A percentile compares a stretch with the other conserved stretches of the same genome.
Evolutionary conservation across 2,329 filamentous ascomycete genomes (phyloP).

Genomic region (Xylaria sp.): DNA sequence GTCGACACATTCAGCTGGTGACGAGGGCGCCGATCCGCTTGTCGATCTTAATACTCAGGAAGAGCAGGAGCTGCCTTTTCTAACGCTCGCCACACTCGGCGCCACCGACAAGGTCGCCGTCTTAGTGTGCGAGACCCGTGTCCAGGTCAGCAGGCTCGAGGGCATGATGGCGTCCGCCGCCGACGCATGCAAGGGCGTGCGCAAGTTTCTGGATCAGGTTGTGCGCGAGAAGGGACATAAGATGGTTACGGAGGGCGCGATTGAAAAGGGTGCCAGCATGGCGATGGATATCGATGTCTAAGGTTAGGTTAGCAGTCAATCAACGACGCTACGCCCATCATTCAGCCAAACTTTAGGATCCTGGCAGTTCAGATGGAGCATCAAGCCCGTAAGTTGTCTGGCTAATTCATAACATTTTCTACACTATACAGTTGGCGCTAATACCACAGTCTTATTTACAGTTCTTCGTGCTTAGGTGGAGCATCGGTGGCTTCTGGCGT

Average conservation of each 20-base stretch:
- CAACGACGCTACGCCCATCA: not conserved
- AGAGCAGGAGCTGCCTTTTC: conserved; percentile 86
- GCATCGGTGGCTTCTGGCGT: conserved; percentile 50
- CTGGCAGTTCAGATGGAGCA: not conserved
- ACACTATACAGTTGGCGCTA: conserved; percentile 33
- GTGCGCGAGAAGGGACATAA: conserved; percentile 76
- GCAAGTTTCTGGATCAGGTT: conserved; percentile 81
- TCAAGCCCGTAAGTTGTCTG: conserved; percentile 30
- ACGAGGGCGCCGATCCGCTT: conserved; percentile 78
- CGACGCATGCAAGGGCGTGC: conserved; percentile 89
- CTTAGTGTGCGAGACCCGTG: conserved; percentile 85
- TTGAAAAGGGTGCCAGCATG: conserved; percentile 60
- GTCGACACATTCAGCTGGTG: conserved; percentile 70
- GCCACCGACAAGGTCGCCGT: conserved; percentile 79
- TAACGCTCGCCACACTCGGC: conserved; percentile 86
- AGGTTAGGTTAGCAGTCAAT: not conserved
- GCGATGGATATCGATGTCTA: conserved; percentile 61
- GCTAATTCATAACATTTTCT: conserved; percentile 22
- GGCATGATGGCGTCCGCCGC: conserved; percentile 93
- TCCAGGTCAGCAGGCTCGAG: conserved; percentile 84
- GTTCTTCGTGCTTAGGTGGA: conserved; percentile 59
- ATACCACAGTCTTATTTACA: conserved; percentile 49
- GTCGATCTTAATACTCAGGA: conserved; percentile 82
- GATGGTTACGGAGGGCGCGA: conserved; percentile 68
- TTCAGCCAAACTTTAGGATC: not conserved